Base-by-base conservation (phyloP, 2,329 filamentous ascomycete genomes). In the Plenodomus tracheiphilus region DNA sequence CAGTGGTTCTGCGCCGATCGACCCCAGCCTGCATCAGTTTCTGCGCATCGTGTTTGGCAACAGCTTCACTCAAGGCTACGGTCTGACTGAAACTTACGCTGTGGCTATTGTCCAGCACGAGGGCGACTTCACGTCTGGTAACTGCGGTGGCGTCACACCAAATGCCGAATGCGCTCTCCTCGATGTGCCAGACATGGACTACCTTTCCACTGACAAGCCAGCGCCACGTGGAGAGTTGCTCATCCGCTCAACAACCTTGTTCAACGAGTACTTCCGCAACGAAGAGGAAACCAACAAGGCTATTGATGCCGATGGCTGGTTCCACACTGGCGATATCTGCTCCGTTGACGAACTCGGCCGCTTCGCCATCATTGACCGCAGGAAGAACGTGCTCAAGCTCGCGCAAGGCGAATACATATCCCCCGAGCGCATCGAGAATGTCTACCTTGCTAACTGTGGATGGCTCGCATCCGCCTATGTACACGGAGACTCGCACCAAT, bases 321-420 rank as follows among this genome's bases (percentile, higher is more conserved):
- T 99, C 83, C 88, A 89, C 71, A 97, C 91, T 0, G 94, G 94
- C 46, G 94, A 99, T 65, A 93, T 99, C 58, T 90, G 85, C 66
- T 83, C 86, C 56, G 80, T 99, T 19, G 94, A 99, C 73, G 85
- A 85, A 59, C 74, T 89, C 67, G 94, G 94, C 54, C 89, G 92
- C 52, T 87, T 97, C 79, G 86, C 84, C 74, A 96, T 99, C 74
- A 87, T 99, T 64, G 94, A 99, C 74, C 91, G 94, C 64, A 87
- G 91, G 76, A 99, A 99, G 87, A 97, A 97, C 75, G 90, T 99
- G n/a, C 85, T 99, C 69, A 99, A 99, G 82, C 84, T 99, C 47
- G 87, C 93, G 0, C 94, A 99, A 75, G 94, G 94, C 72, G 94
- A 99, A 77, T 99, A 99, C 76, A 91, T 99, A 65, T 96, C 92